phyloP scores from a whole-genome alignment of 106 monocot species.

The Apostasia shenzhenica region DNA sequence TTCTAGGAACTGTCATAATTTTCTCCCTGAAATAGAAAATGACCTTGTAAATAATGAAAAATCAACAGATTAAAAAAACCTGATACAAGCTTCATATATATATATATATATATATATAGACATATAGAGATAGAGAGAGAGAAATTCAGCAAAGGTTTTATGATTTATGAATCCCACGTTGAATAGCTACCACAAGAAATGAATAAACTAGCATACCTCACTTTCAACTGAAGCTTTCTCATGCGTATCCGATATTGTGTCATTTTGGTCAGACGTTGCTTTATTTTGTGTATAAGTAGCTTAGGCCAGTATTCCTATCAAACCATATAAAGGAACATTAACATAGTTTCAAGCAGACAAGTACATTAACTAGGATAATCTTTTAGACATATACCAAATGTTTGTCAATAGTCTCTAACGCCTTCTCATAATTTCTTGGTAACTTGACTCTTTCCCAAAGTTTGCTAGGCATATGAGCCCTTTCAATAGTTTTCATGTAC shows the following conservation, averaged over 20 bases:
- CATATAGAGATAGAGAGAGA: too few species aligned
- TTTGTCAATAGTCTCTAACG: constrained; percentile 79
- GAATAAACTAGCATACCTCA: constrained; percentile 42
- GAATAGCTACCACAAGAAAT: constrained; percentile 1
- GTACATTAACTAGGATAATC: not conserved
- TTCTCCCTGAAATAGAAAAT: constrained; percentile 57
- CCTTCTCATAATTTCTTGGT: constrained; percentile 92
- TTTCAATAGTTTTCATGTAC: constrained; percentile 95
- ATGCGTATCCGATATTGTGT: constrained; percentile 91
- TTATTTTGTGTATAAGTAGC: constrained; percentile 89
- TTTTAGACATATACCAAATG: constrained; percentile 54
- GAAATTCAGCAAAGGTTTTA: too few species aligned
- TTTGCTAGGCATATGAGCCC: constrained; percentile 90
- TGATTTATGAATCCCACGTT: too few species aligned
- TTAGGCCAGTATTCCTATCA: constrained; percentile 93
- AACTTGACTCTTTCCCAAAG: constrained; percentile 95
- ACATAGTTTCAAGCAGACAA: not conserved
- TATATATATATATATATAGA: too few species aligned
- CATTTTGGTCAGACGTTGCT: constrained; percentile 97
- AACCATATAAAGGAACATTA: not conserved
- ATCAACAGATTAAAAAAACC: not conserved
- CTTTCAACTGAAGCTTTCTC: constrained; percentile 92
- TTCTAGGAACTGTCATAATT: constrained; percentile 84
- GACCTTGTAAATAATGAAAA: not conserved
- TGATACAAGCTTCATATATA: not conserved